A percentile compares a stretch with the other conserved stretches of the same genome.
These are phyloP conservation scores for Phytophthora fragariaefolia DNA, from an alignment of 352 stramenopile species.

Conservation along the genomic window DNA sequence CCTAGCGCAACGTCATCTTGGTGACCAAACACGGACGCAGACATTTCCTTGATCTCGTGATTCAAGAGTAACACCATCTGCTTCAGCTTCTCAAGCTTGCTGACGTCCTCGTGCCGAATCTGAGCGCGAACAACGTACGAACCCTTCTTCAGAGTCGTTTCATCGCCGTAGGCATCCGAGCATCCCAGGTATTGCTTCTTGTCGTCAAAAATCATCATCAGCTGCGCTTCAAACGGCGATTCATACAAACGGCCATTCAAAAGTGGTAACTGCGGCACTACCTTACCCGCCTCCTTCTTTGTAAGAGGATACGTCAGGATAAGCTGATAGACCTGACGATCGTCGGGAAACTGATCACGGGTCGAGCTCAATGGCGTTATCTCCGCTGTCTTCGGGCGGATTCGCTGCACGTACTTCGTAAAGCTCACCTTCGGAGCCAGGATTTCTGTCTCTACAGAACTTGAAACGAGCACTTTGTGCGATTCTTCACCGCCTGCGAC, in stretches of 20 bases:
- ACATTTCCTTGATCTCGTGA: conserved; percentile 76
- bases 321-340: conserved; percentile 90
- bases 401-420: conserved; percentile 83
- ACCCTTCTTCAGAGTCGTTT: conserved; percentile 89
- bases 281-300: conserved; percentile 83
- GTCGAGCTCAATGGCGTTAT: conserved; percentile 81
- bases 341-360: conserved; percentile 85
- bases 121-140: conserved; percentile 75
- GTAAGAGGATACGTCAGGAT: conserved; percentile 92
- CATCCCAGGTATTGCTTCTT: conserved; percentile 93
- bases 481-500: conserved; percentile 71
- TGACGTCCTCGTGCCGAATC: conserved; percentile 84
- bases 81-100: conserved; percentile 84
- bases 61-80: conserved; percentile 81
- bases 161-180: conserved; percentile 87
- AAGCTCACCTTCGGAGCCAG: conserved; percentile 78
- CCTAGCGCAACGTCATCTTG: conserved; percentile 69
- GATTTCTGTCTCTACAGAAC: conserved; percentile 78
- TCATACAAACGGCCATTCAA: conserved; percentile 94
- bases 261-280: conserved; percentile 79
- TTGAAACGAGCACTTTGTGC: conserved; percentile 80
- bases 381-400: conserved; percentile 78
- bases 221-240: conserved; percentile 91
- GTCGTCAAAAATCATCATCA: conserved; percentile 94
- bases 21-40: conserved; percentile 63